Evolutionary conservation across 352 stramenopile genomes (phyloP), one percentile per base, ranked within the genome.

Genomic region (Pythium insidiosum): DNA sequence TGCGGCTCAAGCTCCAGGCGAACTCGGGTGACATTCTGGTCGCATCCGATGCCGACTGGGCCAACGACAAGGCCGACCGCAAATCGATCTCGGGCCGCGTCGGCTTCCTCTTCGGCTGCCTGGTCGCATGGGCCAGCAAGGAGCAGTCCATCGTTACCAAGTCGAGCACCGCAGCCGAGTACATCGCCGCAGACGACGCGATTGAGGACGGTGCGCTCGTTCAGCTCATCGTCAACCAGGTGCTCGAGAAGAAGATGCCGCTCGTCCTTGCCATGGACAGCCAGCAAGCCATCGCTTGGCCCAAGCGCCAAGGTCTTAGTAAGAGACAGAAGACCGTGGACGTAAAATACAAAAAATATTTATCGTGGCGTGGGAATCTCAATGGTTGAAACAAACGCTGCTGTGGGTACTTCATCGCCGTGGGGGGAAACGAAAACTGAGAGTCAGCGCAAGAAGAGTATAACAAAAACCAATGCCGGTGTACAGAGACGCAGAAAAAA

Each of bases 291-390:
- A 54, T 60, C 21, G 38, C 35, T 1, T 11, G 38, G 15, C 39
- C 54, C 4, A 20, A 40, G 12, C 28, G 38, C 6, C n/a, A 46
- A 2, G 44, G 26, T 13, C 28, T 26, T 13, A 47, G 33, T 16
- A 44, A 49, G 15, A 60, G 34, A 20, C 29, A 40, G 30, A 60
- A 60, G 31, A 41, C 36, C 29, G 39, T 45, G 5, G 51, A 54
- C 36, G 38, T 45, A 4, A 45, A 45, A 24, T 45, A 15, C 38
- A 45, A 45, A n/a, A n/a, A n/a, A n/a, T n/a, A n/a, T n/a, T n/a
- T n/a, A n/a, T n/a, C n/a, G n/a, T n/a, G n/a, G n/a, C n/a, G n/a
- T n/a, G n/a, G n/a, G n/a, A n/a, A n/a, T n/a, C n/a, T n/a, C n/a
- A n/a, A n/a, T n/a, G n/a, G n/a, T n/a, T n/a, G n/a, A n/a, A n/a